Evolutionary conservation across 31 red algal species (phyloP).

Genomic region (Endocladia muricata): DNA sequence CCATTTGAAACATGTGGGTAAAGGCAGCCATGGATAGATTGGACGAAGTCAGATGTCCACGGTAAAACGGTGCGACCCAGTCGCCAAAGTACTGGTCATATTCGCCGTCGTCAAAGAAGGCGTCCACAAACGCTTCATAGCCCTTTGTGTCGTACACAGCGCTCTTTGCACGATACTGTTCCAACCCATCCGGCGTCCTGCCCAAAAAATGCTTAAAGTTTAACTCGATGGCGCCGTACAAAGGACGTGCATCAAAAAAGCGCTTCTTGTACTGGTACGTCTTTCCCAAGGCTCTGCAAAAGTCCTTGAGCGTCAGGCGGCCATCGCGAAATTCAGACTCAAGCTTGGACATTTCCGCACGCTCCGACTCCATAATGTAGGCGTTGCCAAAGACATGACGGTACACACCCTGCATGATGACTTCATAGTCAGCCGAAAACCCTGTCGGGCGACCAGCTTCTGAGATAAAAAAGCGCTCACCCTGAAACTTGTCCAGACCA

Average conservation of each 20-base stretch:
- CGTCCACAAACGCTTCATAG: constrained; percentile 91
- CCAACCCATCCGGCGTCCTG: constrained; percentile 81
- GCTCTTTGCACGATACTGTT: constrained; percentile 78
- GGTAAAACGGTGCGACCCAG: constrained; percentile 65
- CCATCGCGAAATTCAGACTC: constrained; percentile 88
- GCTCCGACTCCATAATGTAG: constrained; percentile 96
- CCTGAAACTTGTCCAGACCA: constrained; percentile 67
- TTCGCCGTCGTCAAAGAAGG: constrained; percentile 92
- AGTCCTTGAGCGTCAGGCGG: constrained; percentile 82
- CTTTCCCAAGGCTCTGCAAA: constrained; percentile 86
- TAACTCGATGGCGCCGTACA: constrained; percentile 94
- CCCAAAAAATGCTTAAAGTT: constrained; percentile 95
- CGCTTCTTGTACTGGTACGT: constrained; percentile 82
- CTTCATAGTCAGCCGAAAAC: constrained; percentile 84
- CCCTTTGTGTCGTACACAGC: constrained; percentile 93
- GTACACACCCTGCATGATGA: constrained; percentile 69
- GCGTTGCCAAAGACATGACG: constrained; percentile 92
- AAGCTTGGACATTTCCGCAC: constrained; percentile 75
- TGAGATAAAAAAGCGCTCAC: constrained; percentile 53
- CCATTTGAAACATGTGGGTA: constrained; percentile 87
- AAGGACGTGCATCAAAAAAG: constrained; percentile 90
- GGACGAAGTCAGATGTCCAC: constrained; percentile 73
- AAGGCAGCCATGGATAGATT: constrained; percentile 85
- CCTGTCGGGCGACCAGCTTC: constrained; percentile 45
- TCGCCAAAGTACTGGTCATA: constrained; percentile 90